Base-by-base conservation (phyloP, 1,139 yeast species). In the Yamadazyma sp. region DNA sequence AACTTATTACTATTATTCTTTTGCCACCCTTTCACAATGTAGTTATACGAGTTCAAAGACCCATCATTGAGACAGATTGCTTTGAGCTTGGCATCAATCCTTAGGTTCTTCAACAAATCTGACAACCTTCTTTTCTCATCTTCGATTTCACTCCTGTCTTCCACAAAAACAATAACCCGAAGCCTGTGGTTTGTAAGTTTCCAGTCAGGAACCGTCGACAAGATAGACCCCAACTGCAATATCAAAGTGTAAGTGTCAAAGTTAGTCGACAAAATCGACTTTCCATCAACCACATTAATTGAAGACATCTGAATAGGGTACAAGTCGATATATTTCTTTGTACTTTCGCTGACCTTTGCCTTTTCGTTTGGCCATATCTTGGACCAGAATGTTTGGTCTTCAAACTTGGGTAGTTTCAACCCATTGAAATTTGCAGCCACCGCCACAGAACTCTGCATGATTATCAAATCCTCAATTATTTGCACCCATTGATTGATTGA, bases 231-330 rank as follows among this genome's bases (percentile, higher is more conserved):
- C 45, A 92, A 67, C 54, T 92, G 98, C 42, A 92, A 66, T 49
- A 92, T 92, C 53, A 92, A 73, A 0, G 97, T 90, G 54, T 89
- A 92, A 0, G 98, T 92, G 57, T 92, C 98, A 56, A 92, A 88
- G 54, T 92, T 92, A 1, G 96, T 87, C 0, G 96, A 84, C 44
- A 84, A 58, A 1, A 87, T 82, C 12, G 86, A 78, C 41, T 78
- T 77, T 7, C 92, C 92, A 41, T 77, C 73, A 39, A 80, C 77
- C 36, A 76, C 73, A 41, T 85, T 77, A 37, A 82, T 80, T 1
- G 95, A 92, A 5, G 95, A 82, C 96, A 92, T 92, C 54, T 92
- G 98, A 50, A 92, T 89, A 0, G 98, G 98, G 58, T 92, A 92
- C 32, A 92, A 64, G 57, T 92, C 98, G 51, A 92, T 88, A 48